Conservation (phyloP, 192 early-diverging fungal genomes). For the Coemansia sp. region DNA sequence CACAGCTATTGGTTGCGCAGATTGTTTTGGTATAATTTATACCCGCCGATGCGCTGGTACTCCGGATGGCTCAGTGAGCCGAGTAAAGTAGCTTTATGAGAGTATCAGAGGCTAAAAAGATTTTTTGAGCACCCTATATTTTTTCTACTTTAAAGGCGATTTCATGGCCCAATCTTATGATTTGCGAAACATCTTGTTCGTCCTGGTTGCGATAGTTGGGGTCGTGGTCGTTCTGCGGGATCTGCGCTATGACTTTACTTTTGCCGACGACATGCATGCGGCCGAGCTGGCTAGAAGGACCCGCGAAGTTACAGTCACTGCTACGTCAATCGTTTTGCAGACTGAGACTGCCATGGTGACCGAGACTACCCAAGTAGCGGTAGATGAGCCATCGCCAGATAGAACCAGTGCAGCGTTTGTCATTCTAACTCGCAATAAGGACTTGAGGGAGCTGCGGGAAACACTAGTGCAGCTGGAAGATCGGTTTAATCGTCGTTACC, state of each 20-base stretch:
- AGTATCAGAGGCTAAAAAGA: too few species aligned
- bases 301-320: constrained; percentile 22
- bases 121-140: too few species aligned
- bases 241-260: constrained; percentile 42
- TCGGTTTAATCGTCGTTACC: constrained; percentile 68
- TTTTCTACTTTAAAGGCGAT: neutral
- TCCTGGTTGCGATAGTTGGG: constrained; percentile 30
- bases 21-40: constrained; percentile 3
- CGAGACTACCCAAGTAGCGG: constrained; percentile 20
- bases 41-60: too few species aligned
- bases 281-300: constrained; percentile 31
- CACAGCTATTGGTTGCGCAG: neutral
- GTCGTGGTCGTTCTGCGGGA: constrained; percentile 33
- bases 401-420: constrained; percentile 65
- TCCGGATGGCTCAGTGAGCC: too few species aligned
- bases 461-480: constrained; percentile 70
- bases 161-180: constrained; percentile 24
- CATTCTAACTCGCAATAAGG: constrained; percentile 68
- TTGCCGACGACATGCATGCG: constrained; percentile 35
- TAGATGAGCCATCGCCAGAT: constrained; percentile 52
- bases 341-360: constrained; percentile 18
- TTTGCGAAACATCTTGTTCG: constrained; percentile 27
- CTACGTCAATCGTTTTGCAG: constrained; percentile 15
- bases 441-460: constrained; percentile 61
- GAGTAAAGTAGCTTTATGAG: too few species aligned